Evolutionary conservation across 768 basidiomycete species (phyloP).

Genomic region (Solioccasus polychromus): DNA sequence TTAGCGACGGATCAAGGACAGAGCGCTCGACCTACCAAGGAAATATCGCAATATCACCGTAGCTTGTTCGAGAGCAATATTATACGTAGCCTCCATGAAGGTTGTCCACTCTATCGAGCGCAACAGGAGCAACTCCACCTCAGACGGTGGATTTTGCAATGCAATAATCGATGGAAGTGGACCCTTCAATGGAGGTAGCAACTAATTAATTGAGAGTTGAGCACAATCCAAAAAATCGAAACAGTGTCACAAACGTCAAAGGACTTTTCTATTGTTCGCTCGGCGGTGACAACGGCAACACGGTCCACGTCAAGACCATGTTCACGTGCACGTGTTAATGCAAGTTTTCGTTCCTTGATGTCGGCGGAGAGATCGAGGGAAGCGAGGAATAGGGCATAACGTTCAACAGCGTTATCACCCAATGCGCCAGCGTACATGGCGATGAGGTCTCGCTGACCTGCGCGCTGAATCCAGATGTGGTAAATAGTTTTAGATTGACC

Average conservation of each 20-base stretch:
- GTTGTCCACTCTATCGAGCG: constrained; percentile 95
- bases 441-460: constrained; percentile 81
- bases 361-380: constrained; percentile 67
- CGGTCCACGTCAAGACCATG: constrained; percentile 81
- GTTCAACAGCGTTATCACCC: constrained; percentile 86
- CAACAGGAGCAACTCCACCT: constrained; percentile 63
- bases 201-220: constrained; percentile 31
- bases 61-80: constrained; percentile 78
- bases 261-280: constrained; percentile 68
- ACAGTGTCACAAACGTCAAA: constrained; percentile 48
- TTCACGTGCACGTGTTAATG: constrained; percentile 73
- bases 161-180: constrained; percentile 60
- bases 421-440: constrained; percentile 92
- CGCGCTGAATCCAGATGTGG: constrained; percentile 40
- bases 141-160: constrained; percentile 53
- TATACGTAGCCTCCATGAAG: constrained; percentile 68
- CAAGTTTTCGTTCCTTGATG: constrained; percentile 59
- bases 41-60: constrained; percentile 89
- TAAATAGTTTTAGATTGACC: neutral
- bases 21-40: constrained; percentile 56
- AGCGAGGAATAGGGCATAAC: constrained; percentile 88
- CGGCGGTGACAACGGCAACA: constrained; percentile 80
- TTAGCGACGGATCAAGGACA: constrained; percentile 1
- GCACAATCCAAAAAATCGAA: constrained; percentile 6
- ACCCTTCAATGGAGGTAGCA: constrained; percentile 52